Percentiles rank a stretch among this genome's conserved stretches.
phyloP scores from a whole-genome alignment of 345 rosid species.

The Rhodomyrtus tomentosa region DNA sequence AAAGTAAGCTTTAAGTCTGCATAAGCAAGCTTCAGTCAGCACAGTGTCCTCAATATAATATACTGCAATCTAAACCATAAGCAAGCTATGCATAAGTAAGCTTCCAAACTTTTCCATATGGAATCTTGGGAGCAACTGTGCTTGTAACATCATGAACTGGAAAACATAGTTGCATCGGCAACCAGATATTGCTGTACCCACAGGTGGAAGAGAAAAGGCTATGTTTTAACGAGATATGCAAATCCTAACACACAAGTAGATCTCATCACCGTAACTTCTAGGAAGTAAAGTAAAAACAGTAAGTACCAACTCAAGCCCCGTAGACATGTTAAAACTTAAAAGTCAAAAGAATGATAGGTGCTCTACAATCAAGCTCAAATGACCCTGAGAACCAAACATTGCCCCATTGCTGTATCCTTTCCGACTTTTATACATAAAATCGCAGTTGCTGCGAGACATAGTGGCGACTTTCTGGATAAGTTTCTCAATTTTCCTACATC shows the following conservation, averaged over 20 bases:
- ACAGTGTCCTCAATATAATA: background rate
- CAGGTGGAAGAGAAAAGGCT: background rate
- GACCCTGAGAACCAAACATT: background rate
- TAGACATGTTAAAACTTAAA: background rate
- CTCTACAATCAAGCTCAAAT: background rate
- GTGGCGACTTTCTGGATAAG: background rate
- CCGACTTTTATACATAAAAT: background rate
- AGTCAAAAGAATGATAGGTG: background rate
- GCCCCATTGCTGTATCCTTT: background rate
- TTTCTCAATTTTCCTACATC: background rate
- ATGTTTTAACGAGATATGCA: accelerated
- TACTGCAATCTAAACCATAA: background rate
- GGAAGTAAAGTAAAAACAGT: background rate
- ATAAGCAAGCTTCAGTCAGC: background rate
- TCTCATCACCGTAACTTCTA: background rate
- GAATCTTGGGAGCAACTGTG: background rate
- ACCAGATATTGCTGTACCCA: background rate
- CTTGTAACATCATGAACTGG: background rate
- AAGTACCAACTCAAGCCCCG: background rate
- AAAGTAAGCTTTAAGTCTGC: background rate
- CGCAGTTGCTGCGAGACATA: background rate
- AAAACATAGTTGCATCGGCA: background rate
- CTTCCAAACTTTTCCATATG: background rate
- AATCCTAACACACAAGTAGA: background rate
- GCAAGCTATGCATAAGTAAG: background rate